Percentiles rank a stretch among this genome's conserved stretches.
phyloP scores from a whole-genome alignment of 805 yeast species.

The Yamadazyma kitorensis region DNA sequence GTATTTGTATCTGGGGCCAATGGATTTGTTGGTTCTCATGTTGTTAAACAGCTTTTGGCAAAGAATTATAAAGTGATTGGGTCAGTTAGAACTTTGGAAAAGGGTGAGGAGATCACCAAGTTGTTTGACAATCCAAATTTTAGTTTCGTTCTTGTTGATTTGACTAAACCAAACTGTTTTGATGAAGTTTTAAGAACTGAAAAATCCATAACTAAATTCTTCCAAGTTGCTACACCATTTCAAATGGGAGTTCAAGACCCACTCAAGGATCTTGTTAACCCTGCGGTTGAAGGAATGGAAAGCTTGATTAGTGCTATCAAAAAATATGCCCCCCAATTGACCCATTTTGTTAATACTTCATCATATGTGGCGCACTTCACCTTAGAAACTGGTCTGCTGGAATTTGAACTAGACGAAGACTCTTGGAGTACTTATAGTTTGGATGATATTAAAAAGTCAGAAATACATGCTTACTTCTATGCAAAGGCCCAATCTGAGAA shows the following conservation, averaged over 20 bases:
- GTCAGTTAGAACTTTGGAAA: conserved; percentile 44
- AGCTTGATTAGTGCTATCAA: conserved; percentile 19
- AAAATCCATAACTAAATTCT: conserved; percentile 21
- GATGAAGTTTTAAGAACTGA: conserved; percentile 23
- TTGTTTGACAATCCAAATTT: conserved; percentile 3
- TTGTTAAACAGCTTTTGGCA: conserved; percentile 37
- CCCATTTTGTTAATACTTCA: too few species aligned
- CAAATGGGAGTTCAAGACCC: conserved; percentile 15
- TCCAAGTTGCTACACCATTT: conserved; percentile 30
- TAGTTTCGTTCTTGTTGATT: conserved; percentile 20
- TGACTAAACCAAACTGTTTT: conserved; percentile 19
- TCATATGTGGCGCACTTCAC: too few species aligned
- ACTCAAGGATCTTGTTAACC: conserved; percentile 14
- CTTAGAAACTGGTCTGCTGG: too few species aligned
- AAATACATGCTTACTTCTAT: conserved; percentile 29
- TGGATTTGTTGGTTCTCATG: conserved; percentile 53
- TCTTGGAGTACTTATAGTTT: conserved; percentile 35
- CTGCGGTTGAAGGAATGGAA: conserved; percentile 20
- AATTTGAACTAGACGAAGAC: conserved; percentile 24
- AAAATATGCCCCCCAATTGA: too few species aligned
- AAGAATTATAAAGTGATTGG: conserved; percentile 47
- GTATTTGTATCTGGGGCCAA: conserved; percentile 50
- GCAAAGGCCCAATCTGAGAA: conserved; percentile 56
- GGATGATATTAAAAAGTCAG: conserved; percentile 7
- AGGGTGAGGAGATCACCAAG: conserved; percentile 33